These are phyloP conservation scores for Coniochaeta ligniaria DNA, from an alignment of 2,329 filamentous ascomycete species.

Conservation along the genomic window DNA sequence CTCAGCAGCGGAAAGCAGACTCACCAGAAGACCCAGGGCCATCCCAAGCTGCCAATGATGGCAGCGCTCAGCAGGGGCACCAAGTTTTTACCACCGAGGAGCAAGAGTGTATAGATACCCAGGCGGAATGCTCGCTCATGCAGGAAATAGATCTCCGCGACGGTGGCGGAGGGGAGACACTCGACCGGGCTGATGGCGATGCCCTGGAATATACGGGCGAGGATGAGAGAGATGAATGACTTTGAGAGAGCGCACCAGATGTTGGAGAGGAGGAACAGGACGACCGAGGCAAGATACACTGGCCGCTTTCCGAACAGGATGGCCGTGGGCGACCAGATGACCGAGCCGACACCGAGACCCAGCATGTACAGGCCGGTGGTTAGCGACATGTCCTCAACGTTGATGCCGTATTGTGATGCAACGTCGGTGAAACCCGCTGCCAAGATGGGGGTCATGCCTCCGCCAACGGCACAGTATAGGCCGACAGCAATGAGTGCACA, in stretches of 20 bases:
- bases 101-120: constrained; percentile 83
- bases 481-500: constrained; percentile 73
- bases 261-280: constrained; percentile 69
- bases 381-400: constrained; percentile 66
- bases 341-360: constrained; percentile 78
- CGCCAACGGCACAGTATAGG: constrained; percentile 88
- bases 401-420: constrained; percentile 55
- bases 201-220: constrained; percentile 82
- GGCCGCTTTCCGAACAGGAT: constrained; percentile 88
- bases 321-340: constrained; percentile 81
- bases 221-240: constrained; percentile 68
- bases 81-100: constrained; percentile 87
- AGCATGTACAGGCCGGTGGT: constrained; percentile 94
- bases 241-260: constrained; percentile 85
- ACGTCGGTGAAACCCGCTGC: constrained; percentile 86
- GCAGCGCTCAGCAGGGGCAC: constrained; percentile 80
- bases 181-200: constrained; percentile 85
- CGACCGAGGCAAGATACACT: constrained; percentile 71
- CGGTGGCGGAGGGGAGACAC: constrained; percentile 85
- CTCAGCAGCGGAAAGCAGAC: constrained; percentile 15
- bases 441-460: constrained; percentile 84
- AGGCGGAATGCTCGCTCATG: constrained; percentile 90
- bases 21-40: constrained; percentile 89
- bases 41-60: constrained; percentile 69
- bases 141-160: constrained; percentile 93